Percentiles rank a stretch among this genome's conserved stretches.
Evolutionary conservation across 2,329 filamentous ascomycete species (phyloP).

Genomic region (Alternaria consortialis): DNA sequence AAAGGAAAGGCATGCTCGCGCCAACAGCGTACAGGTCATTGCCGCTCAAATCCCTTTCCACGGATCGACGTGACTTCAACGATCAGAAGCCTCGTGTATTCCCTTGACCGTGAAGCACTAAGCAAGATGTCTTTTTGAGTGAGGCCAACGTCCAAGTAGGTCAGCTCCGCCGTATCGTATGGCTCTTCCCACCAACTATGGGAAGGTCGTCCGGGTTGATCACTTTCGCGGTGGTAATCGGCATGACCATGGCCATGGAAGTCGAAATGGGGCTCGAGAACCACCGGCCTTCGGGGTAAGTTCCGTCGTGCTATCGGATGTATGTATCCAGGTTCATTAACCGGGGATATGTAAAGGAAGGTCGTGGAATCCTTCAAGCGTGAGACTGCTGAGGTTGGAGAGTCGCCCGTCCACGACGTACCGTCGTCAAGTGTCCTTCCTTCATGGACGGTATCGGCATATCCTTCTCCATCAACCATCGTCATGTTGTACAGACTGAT

Average conservation of each 20-base stretch:
- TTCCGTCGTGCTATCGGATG: background rate
- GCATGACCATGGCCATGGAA: background rate
- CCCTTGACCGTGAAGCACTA: background rate
- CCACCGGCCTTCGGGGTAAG: background rate
- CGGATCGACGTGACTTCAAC: background rate
- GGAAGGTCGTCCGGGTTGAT: background rate
- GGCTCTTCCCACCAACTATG: background rate
- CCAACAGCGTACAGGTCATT: background rate
- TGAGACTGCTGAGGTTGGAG: no score
- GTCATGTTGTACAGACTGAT: no score
- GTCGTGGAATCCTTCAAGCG: no score
- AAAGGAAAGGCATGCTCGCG: background rate
- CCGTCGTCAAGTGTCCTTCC: no score
- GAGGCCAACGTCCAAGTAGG: background rate
- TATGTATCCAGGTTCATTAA: background rate
- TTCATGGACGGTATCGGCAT: no score
- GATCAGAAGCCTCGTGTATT: background rate
- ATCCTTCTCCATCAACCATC: no score
- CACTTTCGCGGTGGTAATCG: background rate
- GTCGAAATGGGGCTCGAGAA: background rate
- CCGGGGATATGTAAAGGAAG: background rate
- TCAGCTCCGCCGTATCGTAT: background rate
- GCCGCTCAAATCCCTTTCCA: background rate
- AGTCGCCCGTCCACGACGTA: no score
- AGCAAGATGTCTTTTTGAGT: fast-evolving